Base-by-base conservation (phyloP, 108 stramenopile genomes). In the Seminavis robusta region DNA sequence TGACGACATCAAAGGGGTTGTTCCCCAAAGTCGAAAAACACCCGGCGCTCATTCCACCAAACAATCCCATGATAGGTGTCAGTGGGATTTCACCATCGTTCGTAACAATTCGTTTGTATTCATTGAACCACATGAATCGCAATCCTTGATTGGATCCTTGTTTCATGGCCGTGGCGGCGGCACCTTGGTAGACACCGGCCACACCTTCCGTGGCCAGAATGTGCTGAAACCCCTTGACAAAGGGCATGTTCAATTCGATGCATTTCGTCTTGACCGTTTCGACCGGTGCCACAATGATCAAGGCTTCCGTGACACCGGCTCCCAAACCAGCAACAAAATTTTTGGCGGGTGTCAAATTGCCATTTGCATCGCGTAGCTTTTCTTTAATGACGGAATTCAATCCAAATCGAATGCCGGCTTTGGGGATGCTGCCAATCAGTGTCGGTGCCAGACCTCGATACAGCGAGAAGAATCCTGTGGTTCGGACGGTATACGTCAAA, bases 221-320 rank as follows among this genome's bases (percentile, higher is more conserved):
- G 33, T 86, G 72, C 46, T 76, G 71, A 24, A 97, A 76, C 19
- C 94, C 96, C 29, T 44, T 28, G 10, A 92, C 30, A 60, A 99
- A 97, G 17, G 87, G 76, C 71, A 75, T 66, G 59, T 97, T 96
- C 32, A 91, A 55, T 69, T 93, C 86, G 64, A 99, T 97, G 32
- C 94, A 90, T 65, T 93, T 94, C 3, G 98, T 99, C 66, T 99
- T 99, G 11, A 99, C 86, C 1, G 98, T 98, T 51, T 99, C 98
- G 13, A 97, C 95, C 10, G 98, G 98, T 1, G 98, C 96, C 11
- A 98, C 98, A 56, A 95, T 94, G 13, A 94, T 63, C 8, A 94
- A 45, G 36, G 93, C 96, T 60, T 98, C 97, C 25, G 81, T 29
- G 11, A 95, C 90, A 4, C 98, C 98, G 5, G 98, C 98, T 10